phyloP scores from a whole-genome alignment of 129 eudicot species.

The Pittosporum tobira region DNA sequence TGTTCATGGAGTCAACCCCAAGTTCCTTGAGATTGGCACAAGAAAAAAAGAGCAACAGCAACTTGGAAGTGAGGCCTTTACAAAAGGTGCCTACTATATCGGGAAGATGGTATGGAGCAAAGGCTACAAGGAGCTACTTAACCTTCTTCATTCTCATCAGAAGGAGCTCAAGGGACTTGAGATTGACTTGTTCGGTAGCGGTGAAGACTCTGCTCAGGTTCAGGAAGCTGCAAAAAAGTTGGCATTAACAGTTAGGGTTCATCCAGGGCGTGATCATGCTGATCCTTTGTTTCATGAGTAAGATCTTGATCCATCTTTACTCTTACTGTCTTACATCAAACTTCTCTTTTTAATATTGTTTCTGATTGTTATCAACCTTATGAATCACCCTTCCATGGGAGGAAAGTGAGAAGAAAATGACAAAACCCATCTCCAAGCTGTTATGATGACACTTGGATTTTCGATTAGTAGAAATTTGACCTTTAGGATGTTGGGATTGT shows the following conservation, averaged over 20 bases:
- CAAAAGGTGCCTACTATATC: slow-evolving; percentile 82
- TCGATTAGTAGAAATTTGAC: too few relatives aligned
- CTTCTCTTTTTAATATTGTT: too few relatives aligned
- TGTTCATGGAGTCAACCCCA: slow-evolving; percentile 98
- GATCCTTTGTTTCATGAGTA: slow-evolving; percentile 94
- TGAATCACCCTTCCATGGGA: too few relatives aligned
- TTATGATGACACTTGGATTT: too few relatives aligned
- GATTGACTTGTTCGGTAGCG: slow-evolving; percentile 76
- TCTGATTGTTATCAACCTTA: too few relatives aligned
- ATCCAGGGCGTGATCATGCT: slow-evolving; percentile 98
- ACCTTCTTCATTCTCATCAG: slow-evolving; percentile 67
- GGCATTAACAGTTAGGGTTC: slow-evolving; percentile 50
- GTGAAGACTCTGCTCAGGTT: slow-evolving; percentile 78
- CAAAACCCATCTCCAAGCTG: too few relatives aligned
- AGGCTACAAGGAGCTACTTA: slow-evolving; percentile 87
- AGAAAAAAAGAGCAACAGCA: too few relatives aligned
- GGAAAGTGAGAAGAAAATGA: too few relatives aligned
- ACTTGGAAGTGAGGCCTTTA: slow-evolving; percentile 41
- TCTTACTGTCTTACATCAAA: too few relatives aligned
- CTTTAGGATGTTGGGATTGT: too few relatives aligned
- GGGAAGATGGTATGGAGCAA: slow-evolving; percentile 98
- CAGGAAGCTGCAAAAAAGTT: slow-evolving; percentile 63
- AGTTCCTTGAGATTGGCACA: slow-evolving; percentile 78
- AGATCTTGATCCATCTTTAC: slow-evolving; percentile 14
- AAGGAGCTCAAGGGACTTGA: slow-evolving; percentile 62